phyloP scores from a whole-genome alignment of 129 eudicot species.

The Apium graveolens region DNA sequence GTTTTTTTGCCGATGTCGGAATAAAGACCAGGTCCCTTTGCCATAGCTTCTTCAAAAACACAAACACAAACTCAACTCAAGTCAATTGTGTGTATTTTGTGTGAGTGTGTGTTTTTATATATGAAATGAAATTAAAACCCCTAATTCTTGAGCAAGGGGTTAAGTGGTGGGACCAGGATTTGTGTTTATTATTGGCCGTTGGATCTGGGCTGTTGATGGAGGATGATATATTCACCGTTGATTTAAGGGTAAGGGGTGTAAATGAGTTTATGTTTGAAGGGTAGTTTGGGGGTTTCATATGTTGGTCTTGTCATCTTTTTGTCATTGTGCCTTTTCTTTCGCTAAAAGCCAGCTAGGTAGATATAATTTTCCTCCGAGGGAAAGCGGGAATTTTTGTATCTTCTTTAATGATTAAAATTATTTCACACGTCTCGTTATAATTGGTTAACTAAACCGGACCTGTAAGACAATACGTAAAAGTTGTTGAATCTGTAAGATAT shows the following conservation, averaged over 20 bases:
- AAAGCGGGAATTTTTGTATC: no score
- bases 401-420: no score
- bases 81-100: neutral
- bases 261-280: neutral
- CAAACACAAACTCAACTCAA: neutral
- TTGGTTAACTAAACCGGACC: no score
- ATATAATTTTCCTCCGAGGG: no score
- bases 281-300: slow-evolving; percentile 7
- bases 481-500: no score
- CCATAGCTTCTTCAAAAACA: slow-evolving; percentile 35
- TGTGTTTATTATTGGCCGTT: slow-evolving; percentile 9
- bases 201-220: neutral
- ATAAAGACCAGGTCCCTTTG: slow-evolving; percentile 89
- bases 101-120: slow-evolving; percentile 24
- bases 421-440: no score
- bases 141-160: slow-evolving; percentile 25
- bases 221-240: slow-evolving; percentile 12
- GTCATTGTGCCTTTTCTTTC: no score
- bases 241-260: neutral
- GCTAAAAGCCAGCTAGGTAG: no score
- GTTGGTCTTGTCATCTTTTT: neutral
- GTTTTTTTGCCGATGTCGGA: slow-evolving; percentile 70
- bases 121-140: slow-evolving; percentile 22
- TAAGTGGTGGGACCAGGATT: neutral
- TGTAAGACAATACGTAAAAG: no score